Evolutionary conservation across 306 rosid species (phyloP).

Genomic region (Malus asiatica): DNA sequence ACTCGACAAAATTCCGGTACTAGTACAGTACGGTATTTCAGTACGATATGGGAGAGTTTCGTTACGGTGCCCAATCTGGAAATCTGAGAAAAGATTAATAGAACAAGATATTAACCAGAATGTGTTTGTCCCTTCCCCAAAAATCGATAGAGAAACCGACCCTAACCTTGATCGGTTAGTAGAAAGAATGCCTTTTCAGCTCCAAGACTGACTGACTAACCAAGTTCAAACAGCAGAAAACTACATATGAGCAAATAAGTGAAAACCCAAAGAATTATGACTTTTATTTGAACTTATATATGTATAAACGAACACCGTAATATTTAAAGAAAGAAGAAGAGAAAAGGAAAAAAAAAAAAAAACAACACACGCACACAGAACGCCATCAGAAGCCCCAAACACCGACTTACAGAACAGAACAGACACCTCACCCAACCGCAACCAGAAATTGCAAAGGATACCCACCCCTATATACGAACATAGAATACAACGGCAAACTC

Average conservation of each 20-base stretch:
- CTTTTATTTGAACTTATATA: constrained; percentile 17
- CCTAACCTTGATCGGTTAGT: too few relatives aligned
- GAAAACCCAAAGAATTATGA: constrained; percentile 34
- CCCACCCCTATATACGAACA: constrained; percentile 21
- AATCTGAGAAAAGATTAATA: too few relatives aligned
- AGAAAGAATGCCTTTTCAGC: too few relatives aligned
- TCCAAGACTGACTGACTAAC: too few relatives aligned
- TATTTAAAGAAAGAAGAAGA: background rate
- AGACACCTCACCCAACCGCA: constrained; percentile 17
- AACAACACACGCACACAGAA: constrained; percentile 13
- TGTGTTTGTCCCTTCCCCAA: too few relatives aligned
- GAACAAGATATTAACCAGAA: too few relatives aligned
- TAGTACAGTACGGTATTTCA: too few relatives aligned
- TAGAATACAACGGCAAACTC: constrained; percentile 14
- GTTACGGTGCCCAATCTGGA: too few relatives aligned
- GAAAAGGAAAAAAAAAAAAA: background rate
- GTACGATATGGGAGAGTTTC: too few relatives aligned
- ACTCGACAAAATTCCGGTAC: too few relatives aligned
- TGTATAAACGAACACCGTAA: background rate
- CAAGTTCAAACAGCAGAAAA: too few relatives aligned
- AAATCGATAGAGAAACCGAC: too few relatives aligned
- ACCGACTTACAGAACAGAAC: constrained; percentile 23
- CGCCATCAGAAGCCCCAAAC: constrained; percentile 26
- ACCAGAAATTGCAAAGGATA: constrained; percentile 17
- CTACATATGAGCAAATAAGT: background rate